Evolutionary conservation across 169 alveolate species (phyloP), one percentile per base, ranked within the genome.

Genomic region (Plasmodium knowlesi): DNA sequence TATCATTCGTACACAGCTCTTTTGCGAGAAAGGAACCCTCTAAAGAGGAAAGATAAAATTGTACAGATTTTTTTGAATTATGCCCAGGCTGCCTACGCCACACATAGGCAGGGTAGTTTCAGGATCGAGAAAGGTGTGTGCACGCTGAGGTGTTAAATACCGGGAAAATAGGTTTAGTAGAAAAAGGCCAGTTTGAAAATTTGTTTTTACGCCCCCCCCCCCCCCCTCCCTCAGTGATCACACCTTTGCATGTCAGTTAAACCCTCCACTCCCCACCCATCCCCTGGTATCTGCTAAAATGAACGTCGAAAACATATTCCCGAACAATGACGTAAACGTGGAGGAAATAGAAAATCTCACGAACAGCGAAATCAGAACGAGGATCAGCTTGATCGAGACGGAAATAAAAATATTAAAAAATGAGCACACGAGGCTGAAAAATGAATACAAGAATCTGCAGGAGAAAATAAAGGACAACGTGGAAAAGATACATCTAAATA

Each of bases 401-500:
- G 98, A 98, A 89, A 98, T 98, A 25, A 94, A 97, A 88, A 95
- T 95, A 5, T 94, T 97, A 92, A 98, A 98, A 94, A 97, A 98
- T 67, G 99, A 98, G 82, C 96, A 96, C 85, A 96, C 98, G 5
- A 96, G 99, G 71, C 92, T 98, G 84, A 97, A 97, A 89, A 98
- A 98, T 30, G 99, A 98, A 34, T 96, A 96, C 83, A 95, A 96
- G 83, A 96, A 95, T 93, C 91, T 97, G 84, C 98, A 97, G 78
- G 98, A 97, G 61, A 92, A 98, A 82, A 97, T 98, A 34, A 97
- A 98, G 95, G 99, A 98, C 85, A 98, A 98, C 91, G 93, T 97
- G 71, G 99, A 98, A 96, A 99, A 99, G 97, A 98, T 99, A 72
- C 98, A 98, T 95, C 96, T 99, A 72, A 98, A 98, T 92, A 97